Evolutionary conservation across 1,139 yeast genomes (phyloP), one percentile per base, ranked within the genome.

Genomic region (Scheffersomyces stambukii): DNA sequence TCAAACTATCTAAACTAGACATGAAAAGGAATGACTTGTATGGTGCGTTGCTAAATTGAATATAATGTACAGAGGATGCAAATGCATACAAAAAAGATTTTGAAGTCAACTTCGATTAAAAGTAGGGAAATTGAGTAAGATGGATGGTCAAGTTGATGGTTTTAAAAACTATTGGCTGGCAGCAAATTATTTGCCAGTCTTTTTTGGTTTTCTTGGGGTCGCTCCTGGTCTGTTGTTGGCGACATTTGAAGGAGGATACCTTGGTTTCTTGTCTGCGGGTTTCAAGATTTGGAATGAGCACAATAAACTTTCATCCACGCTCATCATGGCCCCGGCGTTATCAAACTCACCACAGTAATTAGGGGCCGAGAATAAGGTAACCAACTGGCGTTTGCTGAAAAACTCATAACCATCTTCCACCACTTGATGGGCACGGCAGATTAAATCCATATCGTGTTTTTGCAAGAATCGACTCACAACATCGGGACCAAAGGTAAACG

Each of bases 301-400:
- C 50, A 91, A 73, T 52, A 91, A 75, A 55, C 91, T 81, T 60
- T 89, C 96, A 58, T 91, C 97, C 32, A 91, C 97, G 49, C 94
- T 81, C 98, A 91, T 91, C 95, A 91, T 89, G 21, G 97, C 97
- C 48, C 97, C 98, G 7, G 96, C 96, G 57, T 91, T 91, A 59
- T 91, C 96, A 56, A 91, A 91, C 61, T 91, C 97, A 44, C 97
- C 97, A 74, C 97, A 91, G 57, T 91, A 91, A 62, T 91, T 91
- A 43, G 97, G 98, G 29, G 97, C 97, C 28, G 93, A 80, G 54
- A 91, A 91, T 42, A 91, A 70, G 13, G 98, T 91, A 32, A 91
- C 97, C 54, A 91, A 75, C 62, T 89, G 96, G 50, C 97, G 81
- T 60, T 89, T 89, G 38, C 91, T 79, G 60, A 91, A 91, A 57